Percentiles rank a stretch among this genome's conserved stretches.
phyloP scores from a whole-genome alignment of 179 eudicot genomes.

The Dionaea muscipula region DNA sequence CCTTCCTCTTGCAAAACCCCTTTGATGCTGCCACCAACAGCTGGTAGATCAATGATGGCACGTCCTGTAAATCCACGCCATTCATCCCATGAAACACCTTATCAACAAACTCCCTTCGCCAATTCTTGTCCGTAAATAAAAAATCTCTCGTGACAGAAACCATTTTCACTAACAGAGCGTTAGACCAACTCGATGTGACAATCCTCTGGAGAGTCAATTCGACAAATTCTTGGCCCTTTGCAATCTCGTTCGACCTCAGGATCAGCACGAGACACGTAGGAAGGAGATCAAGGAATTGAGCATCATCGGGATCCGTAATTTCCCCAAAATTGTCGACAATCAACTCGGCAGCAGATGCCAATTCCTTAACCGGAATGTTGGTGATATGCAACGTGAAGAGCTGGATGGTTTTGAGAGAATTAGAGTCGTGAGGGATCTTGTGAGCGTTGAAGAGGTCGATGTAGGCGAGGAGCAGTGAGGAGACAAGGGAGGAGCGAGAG shows the following conservation, averaged over 20 bases:
- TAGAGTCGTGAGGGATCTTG: slow-evolving; percentile 29
- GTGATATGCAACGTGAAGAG: slow-evolving; percentile 24
- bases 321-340: slow-evolving; percentile 17
- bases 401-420: slow-evolving; percentile 25
- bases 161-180: slow-evolving; percentile 29
- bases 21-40: slow-evolving; percentile 45
- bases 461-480: slow-evolving; percentile 25
- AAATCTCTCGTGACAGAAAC: slow-evolving; percentile 33
- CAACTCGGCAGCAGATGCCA: slow-evolving; percentile 16
- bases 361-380: slow-evolving; percentile 8
- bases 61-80: slow-evolving; percentile 39
- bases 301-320: slow-evolving; percentile 23
- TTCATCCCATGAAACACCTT: slow-evolving; percentile 33
- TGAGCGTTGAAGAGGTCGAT: slow-evolving; percentile 25
- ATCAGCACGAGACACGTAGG: slow-evolving; percentile 27
- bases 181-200: slow-evolving; percentile 24
- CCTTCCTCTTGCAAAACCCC: slow-evolving; percentile 40
- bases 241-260: slow-evolving; percentile 15
- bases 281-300: slow-evolving; percentile 28
- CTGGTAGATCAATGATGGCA: slow-evolving; percentile 46
- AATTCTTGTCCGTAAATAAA: slow-evolving; percentile 19
- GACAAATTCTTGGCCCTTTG: slow-evolving; percentile 7
- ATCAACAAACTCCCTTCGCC: slow-evolving; percentile 26
- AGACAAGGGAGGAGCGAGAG: slow-evolving; percentile 16
- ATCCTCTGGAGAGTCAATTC: slow-evolving; percentile 18